These are phyloP conservation scores for Fragosphaeria purpurea DNA, from an alignment of 2,329 filamentous ascomycete species.

Conservation along the genomic window DNA sequence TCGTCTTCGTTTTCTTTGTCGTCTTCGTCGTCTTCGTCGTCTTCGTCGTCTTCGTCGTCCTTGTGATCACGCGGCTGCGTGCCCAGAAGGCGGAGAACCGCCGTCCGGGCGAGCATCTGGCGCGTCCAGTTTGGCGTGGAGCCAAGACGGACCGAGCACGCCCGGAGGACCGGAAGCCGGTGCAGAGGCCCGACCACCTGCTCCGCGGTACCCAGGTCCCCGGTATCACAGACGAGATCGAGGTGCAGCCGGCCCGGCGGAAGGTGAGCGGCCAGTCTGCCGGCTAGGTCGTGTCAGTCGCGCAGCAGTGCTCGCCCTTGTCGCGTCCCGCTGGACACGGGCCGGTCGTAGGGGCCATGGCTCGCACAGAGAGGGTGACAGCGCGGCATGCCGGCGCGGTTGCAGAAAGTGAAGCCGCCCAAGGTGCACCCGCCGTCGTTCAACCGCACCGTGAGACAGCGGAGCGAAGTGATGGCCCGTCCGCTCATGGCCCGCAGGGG, in stretches of 20 bases:
- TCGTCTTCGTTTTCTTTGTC: no score
- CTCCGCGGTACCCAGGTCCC: neutral
- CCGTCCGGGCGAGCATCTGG: no score
- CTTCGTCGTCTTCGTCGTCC: no score
- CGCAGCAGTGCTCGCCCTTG: neutral
- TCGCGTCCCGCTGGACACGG: neutral
- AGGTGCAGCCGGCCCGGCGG: slow-evolving; percentile 1
- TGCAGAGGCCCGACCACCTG: neutral
- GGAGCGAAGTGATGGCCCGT: neutral
- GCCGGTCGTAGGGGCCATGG: neutral
- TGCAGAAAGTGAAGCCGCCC: neutral
- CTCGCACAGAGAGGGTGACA: neutral
- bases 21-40: no score
- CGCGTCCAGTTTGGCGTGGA: neutral
- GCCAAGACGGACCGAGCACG: neutral
- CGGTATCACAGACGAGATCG: slow-evolving; percentile 1
- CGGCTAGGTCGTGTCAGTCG: neutral
- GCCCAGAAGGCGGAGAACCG: no score
- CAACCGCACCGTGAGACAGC: neutral
- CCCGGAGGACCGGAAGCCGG: neutral
- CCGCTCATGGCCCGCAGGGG: neutral
- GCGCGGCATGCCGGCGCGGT: neutral
- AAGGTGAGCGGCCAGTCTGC: neutral
- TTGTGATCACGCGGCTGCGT: no score
- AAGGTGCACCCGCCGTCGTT: neutral